Base-by-base conservation (phyloP, 1,139 yeast species). In the Protomyces inouyei region DNA sequence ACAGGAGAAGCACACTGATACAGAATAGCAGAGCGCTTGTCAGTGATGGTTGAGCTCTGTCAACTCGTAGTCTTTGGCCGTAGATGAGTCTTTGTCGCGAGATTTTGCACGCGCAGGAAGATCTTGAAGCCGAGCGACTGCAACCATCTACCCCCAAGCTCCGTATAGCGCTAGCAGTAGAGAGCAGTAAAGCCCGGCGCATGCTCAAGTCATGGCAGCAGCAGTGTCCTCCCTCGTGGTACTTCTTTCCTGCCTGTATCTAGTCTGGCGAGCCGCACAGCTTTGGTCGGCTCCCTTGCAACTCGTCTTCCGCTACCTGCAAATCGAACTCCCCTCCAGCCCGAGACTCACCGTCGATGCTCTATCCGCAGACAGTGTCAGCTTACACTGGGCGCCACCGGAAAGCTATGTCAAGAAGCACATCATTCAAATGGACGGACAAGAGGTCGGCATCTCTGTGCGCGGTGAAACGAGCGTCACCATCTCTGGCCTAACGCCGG, bases 301-400 rank as follows among this genome's bases (percentile, higher is more conserved):
- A 10, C 76, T 78, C 40, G 77, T 85, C 36, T 79, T 84, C 60
- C 79, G 78, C 67, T 75, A 78, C 14, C 74, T 85, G 57, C 82
- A 83, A 59, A 79, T 85, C 36, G 80, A 80, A 48, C 79, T 84
- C 18, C 88, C 89, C 1, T 79, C 80, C 40, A 77, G 85, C 4
- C 85, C 87, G 0, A 76, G 79, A 61, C 78, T 85, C 6, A 82
- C 86, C 3, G 78, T 85, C 10, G 87, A 83, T 69, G 78, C 79
- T 66, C 80, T 85, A 53, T 78, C 85, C 0, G 75, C 78, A 45
- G 75, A 77, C 16, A 74, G 81, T 3, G 79, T 85, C 25, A 78
- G 80, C 5, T 68, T 85, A 32, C 87, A 85, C 69, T 85, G 89
- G 90, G 67, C 72, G 48, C 74, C 80, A 54, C 74, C 73, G 64